phyloP scores from a whole-genome alignment of 768 basidiomycete species.

The Nidula microcarpa region DNA sequence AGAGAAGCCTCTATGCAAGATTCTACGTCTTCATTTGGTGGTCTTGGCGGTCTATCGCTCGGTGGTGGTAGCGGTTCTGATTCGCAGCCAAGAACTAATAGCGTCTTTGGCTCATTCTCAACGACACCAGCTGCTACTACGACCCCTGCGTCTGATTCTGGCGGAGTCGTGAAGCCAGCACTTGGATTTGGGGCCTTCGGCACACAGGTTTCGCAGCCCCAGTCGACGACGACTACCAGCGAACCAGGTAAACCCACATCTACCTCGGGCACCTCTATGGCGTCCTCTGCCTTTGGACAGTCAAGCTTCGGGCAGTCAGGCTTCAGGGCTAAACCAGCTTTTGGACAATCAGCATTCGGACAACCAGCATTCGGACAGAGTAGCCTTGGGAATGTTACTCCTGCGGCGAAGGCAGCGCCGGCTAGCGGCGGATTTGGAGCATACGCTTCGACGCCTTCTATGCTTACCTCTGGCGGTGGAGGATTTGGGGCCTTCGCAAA shows the following conservation, averaged over 20 bases:
- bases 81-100: constrained; percentile 18
- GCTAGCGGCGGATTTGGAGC: constrained; percentile 15
- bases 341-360: constrained; percentile 30
- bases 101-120: constrained; percentile 34
- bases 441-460: constrained; percentile 11
- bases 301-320: constrained; percentile 18
- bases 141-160: constrained; percentile 17
- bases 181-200: constrained; percentile 7
- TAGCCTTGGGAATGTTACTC: not conserved
- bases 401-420: constrained; percentile 1
- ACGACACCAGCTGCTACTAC: constrained; percentile 15
- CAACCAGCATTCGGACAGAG: constrained; percentile 28
- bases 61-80: constrained; percentile 21
- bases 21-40: constrained; percentile 32
- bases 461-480: not conserved
- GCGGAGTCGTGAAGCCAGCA: constrained; percentile 25
- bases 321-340: constrained; percentile 10
- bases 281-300: constrained; percentile 23
- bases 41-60: constrained; percentile 34
- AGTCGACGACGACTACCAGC: not conserved
- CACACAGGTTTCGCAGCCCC: not conserved
- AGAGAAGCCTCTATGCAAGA: constrained; percentile 49
- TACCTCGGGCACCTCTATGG: not conserved
- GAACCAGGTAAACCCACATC: constrained; percentile 11
- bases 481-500: constrained; percentile 21